These are phyloP conservation scores for apple (Malus domestica) DNA, from an alignment of 306 rosid genomes.

Conservation along the genomic window DNA sequence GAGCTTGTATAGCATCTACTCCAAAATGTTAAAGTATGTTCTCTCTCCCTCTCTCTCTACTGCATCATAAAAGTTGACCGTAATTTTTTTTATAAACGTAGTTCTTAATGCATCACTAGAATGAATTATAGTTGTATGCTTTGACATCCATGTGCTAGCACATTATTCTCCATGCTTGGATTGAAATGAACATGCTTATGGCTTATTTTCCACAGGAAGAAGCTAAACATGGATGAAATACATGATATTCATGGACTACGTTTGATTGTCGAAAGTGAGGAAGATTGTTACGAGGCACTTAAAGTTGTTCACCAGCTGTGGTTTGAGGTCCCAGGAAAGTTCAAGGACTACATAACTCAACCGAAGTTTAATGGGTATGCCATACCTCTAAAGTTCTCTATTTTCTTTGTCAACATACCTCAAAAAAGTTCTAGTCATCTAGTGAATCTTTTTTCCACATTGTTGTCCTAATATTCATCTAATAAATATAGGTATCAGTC, in stretches of 20 bases:
- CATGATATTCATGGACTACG: constrained; percentile 94
- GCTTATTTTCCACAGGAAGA: constrained; percentile 56
- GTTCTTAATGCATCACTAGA: neutral
- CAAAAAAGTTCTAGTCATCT: neutral
- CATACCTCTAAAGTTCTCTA: neutral
- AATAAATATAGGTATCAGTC: constrained; percentile 63
- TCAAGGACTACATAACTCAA: constrained; percentile 70
- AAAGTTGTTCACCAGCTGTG: constrained; percentile 64
- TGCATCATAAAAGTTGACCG: neutral
- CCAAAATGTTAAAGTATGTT: constrained; percentile 84
- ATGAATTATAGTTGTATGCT: neutral
- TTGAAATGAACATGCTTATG: neutral
- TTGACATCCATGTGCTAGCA: neutral
- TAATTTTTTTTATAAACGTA: neutral
- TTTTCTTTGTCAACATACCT: neutral
- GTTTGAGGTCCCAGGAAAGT: constrained; percentile 79
- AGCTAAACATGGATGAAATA: constrained; percentile 69
- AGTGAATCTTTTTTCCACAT: neutral
- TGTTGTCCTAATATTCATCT: constrained; percentile 19
- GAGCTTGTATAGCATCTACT: constrained; percentile 78
- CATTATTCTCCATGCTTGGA: neutral
- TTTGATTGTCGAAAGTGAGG: constrained; percentile 81
- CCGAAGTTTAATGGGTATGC: constrained; percentile 93
- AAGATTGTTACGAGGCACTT: constrained; percentile 80
- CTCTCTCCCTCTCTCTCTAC: constrained; percentile 14